These are phyloP conservation scores for Colletotrichum liriopes DNA, from an alignment of 2,329 filamentous ascomycete species.

Conservation along the genomic window DNA sequence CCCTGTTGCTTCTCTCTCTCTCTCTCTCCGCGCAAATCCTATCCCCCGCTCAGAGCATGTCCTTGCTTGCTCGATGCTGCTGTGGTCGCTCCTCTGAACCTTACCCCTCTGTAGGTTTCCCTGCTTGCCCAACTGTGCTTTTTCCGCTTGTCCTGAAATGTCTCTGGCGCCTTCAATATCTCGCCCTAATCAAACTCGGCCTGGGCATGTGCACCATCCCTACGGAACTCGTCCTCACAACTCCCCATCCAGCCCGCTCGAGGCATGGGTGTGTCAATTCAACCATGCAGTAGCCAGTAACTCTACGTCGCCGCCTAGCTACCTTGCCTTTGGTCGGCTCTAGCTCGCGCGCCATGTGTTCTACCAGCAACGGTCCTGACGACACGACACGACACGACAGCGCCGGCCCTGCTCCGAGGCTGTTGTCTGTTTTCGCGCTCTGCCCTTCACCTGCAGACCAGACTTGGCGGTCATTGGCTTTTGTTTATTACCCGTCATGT, in stretches of 20 bases:
- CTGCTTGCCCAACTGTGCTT: slow-evolving; percentile 30
- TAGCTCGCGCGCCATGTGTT: slow-evolving; percentile 27
- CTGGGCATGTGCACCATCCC: slow-evolving; percentile 31
- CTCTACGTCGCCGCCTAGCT: slow-evolving; percentile 14
- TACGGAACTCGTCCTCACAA: slow-evolving; percentile 18
- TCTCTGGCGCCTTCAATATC: slow-evolving; percentile 42
- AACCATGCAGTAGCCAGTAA: slow-evolving; percentile 1
- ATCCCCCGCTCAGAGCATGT: slow-evolving; percentile 16
- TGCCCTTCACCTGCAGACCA: not conserved
- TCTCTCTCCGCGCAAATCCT: not conserved
- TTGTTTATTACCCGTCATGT: slow-evolving; percentile 37
- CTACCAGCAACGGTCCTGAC: slow-evolving; percentile 19
- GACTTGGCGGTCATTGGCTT: slow-evolving; percentile 24
- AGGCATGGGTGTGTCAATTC: slow-evolving; percentile 14
- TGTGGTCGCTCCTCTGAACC: slow-evolving; percentile 9
- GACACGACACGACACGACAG: not conserved
- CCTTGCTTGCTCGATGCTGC: slow-evolving; percentile 21
- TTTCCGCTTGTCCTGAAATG: slow-evolving; percentile 37
- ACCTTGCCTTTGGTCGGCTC: slow-evolving; percentile 15
- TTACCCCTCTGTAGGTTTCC: slow-evolving; percentile 18
- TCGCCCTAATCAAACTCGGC: slow-evolving; percentile 40
- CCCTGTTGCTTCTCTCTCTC: slow-evolving; percentile 9
- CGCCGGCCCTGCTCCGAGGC: slow-evolving; percentile 7
- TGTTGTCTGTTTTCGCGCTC: slow-evolving; percentile 1
- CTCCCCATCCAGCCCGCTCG: slow-evolving; percentile 21